These are phyloP conservation scores for Dicorynia guianensis DNA, from an alignment of 306 rosid species.

Conservation along the genomic window DNA sequence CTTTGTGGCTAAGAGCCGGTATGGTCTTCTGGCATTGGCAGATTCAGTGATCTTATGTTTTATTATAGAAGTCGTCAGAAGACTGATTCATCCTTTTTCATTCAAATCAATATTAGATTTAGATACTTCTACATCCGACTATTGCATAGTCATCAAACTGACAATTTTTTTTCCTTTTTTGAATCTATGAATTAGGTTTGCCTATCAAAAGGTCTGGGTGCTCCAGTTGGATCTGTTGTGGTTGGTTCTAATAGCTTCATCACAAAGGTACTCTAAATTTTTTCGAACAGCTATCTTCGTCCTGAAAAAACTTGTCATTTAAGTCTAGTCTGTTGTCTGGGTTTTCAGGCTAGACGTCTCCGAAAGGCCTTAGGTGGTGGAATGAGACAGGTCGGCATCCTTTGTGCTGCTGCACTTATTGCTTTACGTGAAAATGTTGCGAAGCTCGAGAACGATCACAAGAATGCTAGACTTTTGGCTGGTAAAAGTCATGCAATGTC, in stretches of 20 bases:
- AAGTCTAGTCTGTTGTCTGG: constrained; percentile 5
- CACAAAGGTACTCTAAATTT: constrained; percentile 61
- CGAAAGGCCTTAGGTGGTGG: constrained; percentile 95
- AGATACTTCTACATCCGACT: not conserved
- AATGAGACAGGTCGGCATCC: constrained; percentile 90
- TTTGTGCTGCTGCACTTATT: constrained; percentile 87
- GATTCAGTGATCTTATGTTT: not conserved
- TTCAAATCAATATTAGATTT: constrained; percentile 19
- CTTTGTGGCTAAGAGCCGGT: constrained; percentile 54
- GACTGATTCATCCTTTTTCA: not conserved
- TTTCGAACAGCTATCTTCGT: not conserved
- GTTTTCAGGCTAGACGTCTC: constrained; percentile 76
- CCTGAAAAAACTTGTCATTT: not conserved
- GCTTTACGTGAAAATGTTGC: constrained; percentile 74
- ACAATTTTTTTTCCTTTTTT: constrained; percentile 5
- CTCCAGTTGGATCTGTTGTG: constrained; percentile 91
- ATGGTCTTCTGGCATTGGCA: constrained; percentile 20
- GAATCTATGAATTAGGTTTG: constrained; percentile 67
- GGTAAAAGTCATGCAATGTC: constrained; percentile 45
- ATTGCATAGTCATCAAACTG: not conserved
- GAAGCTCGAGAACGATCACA: constrained; percentile 82
- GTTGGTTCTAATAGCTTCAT: constrained; percentile 86
- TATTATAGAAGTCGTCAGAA: constrained; percentile 1
- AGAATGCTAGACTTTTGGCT: constrained; percentile 73
- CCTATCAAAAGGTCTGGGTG: constrained; percentile 91